Evolutionary conservation across 352 stramenopile genomes (phyloP).

Genomic region (Phytophthora pseudosyringae): DNA sequence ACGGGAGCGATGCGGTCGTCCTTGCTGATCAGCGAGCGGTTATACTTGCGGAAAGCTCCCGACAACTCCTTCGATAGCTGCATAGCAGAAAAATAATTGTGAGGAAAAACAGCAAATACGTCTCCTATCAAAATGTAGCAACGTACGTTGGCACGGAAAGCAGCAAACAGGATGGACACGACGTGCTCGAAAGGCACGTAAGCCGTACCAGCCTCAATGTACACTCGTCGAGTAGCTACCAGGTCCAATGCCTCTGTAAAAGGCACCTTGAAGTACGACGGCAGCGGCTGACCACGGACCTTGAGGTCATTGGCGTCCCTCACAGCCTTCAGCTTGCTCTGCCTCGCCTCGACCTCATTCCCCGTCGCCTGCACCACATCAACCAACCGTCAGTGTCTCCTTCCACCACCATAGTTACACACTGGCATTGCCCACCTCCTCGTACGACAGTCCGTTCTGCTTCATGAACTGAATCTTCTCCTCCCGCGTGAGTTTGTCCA

Average conservation of each 20-base stretch:
- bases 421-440: constrained; percentile 43
- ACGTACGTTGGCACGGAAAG: constrained; percentile 91
- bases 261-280: constrained; percentile 95
- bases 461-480: constrained; percentile 91
- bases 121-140: not conserved
- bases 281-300: constrained; percentile 53
- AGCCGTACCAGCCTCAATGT: constrained; percentile 93
- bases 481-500: constrained; percentile 91
- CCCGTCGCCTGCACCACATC: constrained; percentile 42
- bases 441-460: constrained; percentile 80
- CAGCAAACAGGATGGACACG: constrained; percentile 93
- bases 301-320: constrained; percentile 66
- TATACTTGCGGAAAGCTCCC: constrained; percentile 88
- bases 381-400: not conserved
- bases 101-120: not conserved
- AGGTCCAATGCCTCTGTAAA: constrained; percentile 97
- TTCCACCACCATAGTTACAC: not conserved
- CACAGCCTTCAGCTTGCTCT: constrained; percentile 76
- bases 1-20: constrained; percentile 94
- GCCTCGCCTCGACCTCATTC: constrained; percentile 69
- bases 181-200: constrained; percentile 96
- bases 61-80: constrained; percentile 93
- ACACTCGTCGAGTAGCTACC: constrained; percentile 90
- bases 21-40: constrained; percentile 89
- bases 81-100: constrained; percentile 9